Conservation (phyloP, 352 stramenopile genomes). For the Phytopythium oedochilum region DNA sequence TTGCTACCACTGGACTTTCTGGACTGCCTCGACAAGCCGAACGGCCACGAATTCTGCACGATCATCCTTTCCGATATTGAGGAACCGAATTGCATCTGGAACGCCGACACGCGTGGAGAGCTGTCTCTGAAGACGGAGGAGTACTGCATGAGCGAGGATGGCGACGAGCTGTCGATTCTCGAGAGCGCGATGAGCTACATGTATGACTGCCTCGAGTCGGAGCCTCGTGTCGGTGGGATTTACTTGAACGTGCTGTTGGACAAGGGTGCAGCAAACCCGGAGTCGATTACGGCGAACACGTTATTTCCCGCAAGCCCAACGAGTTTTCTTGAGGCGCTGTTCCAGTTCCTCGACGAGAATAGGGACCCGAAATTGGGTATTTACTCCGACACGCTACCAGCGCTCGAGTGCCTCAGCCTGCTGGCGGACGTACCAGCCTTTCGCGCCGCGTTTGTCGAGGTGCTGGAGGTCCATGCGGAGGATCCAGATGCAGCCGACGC, state of each 20-base stretch:
- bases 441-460: conserved; percentile 47
- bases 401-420: conserved; percentile 64
- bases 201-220: conserved; percentile 73
- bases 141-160: conserved; percentile 50
- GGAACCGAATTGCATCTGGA: conserved; percentile 77
- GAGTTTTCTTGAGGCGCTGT: conserved; percentile 60
- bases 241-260: conserved; percentile 67
- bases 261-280: conserved; percentile 31
- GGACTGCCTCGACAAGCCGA: conserved; percentile 64
- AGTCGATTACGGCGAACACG: conserved; percentile 42
- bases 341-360: conserved; percentile 79
- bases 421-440: conserved; percentile 63
- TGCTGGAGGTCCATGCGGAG: conserved; percentile 60
- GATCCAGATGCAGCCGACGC: conserved; percentile 56
- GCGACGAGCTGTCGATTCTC: conserved; percentile 57
- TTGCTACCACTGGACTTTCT: conserved; percentile 72
- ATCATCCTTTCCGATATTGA: conserved; percentile 69
- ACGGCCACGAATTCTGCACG: conserved; percentile 67
- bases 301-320: conserved; percentile 47
- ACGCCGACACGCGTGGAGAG: conserved; percentile 50
- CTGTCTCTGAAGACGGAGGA: conserved; percentile 73
- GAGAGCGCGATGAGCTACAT: conserved; percentile 71
- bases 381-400: conserved; percentile 74
- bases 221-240: conserved; percentile 65
- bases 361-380: conserved; percentile 63